These are phyloP conservation scores for Cokeromyces recurvatus DNA, from an alignment of 371 early-diverging fungal genomes.

Conservation along the genomic window DNA sequence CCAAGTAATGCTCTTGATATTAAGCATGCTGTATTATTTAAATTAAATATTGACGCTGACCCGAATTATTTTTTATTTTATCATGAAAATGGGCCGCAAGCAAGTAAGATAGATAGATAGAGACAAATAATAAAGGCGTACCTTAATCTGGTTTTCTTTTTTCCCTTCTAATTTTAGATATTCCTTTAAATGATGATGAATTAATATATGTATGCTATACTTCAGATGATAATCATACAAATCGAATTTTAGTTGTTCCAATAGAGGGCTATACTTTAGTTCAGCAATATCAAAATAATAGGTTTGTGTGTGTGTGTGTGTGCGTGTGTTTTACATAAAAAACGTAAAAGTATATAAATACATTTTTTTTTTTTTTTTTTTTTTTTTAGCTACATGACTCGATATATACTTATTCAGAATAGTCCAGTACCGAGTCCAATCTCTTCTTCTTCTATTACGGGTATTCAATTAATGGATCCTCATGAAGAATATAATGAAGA, in stretches of 20 bases:
- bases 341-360: too few relatives aligned
- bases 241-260: slow-evolving; percentile 20
- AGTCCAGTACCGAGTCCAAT: slow-evolving; percentile 7
- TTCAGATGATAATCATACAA: slow-evolving; percentile 20
- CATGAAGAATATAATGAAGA: background rate
- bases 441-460: slow-evolving; percentile 9
- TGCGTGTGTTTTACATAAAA: background rate
- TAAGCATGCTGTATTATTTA: slow-evolving; percentile 15
- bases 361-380: too few relatives aligned
- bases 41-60: slow-evolving; percentile 16
- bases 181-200: slow-evolving; percentile 20
- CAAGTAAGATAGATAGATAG: too few relatives aligned
- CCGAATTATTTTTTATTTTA: slow-evolving; percentile 18
- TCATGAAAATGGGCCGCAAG: slow-evolving; percentile 25
- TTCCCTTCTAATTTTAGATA: slow-evolving; percentile 6
- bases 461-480: slow-evolving; percentile 16
- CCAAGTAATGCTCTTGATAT: slow-evolving; percentile 2
- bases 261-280: slow-evolving; percentile 8
- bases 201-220: slow-evolving; percentile 19
- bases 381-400: background rate
- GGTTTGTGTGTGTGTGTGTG: too few relatives aligned
- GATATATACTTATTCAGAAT: background rate
- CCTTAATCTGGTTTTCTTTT: too few relatives aligned
- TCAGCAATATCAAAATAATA: slow-evolving; percentile 4
- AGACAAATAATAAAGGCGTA: too few relatives aligned